Conservation (phyloP, 1,139 yeast species). For the Pichia sp. region DNA sequence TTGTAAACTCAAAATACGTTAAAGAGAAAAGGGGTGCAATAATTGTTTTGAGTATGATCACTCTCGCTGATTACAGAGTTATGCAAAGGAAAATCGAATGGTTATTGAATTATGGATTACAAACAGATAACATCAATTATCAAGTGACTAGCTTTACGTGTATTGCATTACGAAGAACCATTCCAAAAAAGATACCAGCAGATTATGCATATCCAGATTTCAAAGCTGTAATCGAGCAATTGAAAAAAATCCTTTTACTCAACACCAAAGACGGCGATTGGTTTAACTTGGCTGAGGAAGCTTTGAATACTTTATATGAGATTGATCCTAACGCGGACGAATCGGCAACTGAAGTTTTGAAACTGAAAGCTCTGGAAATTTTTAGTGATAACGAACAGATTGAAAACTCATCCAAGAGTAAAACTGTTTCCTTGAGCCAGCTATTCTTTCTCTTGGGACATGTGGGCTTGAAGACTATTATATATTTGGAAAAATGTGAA, state of each 20-base stretch:
- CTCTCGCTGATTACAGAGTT: slow-evolving; percentile 66
- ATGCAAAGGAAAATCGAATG: slow-evolving; percentile 67
- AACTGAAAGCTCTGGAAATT: slow-evolving; percentile 48
- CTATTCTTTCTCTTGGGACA: slow-evolving; percentile 86
- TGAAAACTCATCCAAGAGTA: slow-evolving; percentile 19
- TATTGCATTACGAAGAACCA: slow-evolving; percentile 70
- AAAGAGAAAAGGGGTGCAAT: slow-evolving; percentile 78
- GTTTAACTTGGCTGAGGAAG: slow-evolving; percentile 93
- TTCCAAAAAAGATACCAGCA: slow-evolving; percentile 37
- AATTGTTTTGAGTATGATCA: slow-evolving; percentile 83
- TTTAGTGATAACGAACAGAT: slow-evolving; percentile 32
- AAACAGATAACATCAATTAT: slow-evolving; percentile 57
- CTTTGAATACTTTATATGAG: slow-evolving; percentile 72
- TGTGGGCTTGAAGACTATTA: slow-evolving; percentile 77
- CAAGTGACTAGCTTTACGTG: slow-evolving; percentile 75
- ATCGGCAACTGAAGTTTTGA: slow-evolving; percentile 59
- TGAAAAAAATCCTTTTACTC: slow-evolving; percentile 45
- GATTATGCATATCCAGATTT: slow-evolving; percentile 37
- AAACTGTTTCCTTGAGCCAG: slow-evolving; percentile 58
- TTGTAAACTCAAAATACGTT: slow-evolving; percentile 40
- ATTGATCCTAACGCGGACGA: slow-evolving; percentile 68
- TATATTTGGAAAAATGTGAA: slow-evolving; percentile 80
- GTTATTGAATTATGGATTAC: slow-evolving; percentile 63
- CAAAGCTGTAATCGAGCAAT: slow-evolving; percentile 44
- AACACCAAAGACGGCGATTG: slow-evolving; percentile 64